Evolutionary conservation across 805 yeast genomes (phyloP), one percentile per base, ranked within the genome.

Genomic region (Nakazawaea peltata): DNA sequence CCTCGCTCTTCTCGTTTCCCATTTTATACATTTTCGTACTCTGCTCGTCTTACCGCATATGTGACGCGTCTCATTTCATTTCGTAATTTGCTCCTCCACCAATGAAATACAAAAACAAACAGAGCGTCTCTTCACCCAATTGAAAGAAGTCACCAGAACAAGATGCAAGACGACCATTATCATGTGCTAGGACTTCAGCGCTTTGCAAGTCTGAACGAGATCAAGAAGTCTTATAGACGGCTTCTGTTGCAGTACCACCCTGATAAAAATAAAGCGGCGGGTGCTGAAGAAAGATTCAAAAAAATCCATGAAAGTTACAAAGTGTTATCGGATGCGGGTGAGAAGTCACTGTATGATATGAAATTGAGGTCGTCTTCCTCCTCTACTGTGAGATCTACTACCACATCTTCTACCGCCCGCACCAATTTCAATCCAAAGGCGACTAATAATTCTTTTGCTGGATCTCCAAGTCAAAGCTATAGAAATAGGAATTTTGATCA

Each of bases 171-270:
- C n/a, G 71, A 72, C 34, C 77, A 80, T 49, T 83, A 83, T 52
- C 77, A 76, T 39, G 61, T 75, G 12, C 56, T 81, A 21, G 77
- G 67, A n/a, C 71, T 81, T 6, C 50, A 63, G 9, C 57, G 59
- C 5, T 56, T 58, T n/a, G 84, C 84, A 15, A 56, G 65, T 3
- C 75, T 65, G 8, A 50, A 57, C 2, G 80, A 77, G 41, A 74
- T 85, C 50, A 82, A 82, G 53, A 83, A 81, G 54, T 87, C 94
- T 1, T 85, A 81, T 59, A 67, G 87, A 47, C 76, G 73, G 48
- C 68, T 76, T 45, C 94, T 94, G 3, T 66, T 83, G 40, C 65
- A 62, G 43, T 71, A 71, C 49, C 95, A 84, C 53, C 95, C 95
- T 0, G 95, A 84, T 52, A 84, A 85, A 61, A 80, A 83, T 51